Conservation (phyloP, 2,329 filamentous ascomycete species). For the Bipolaris zeicola region DNA sequence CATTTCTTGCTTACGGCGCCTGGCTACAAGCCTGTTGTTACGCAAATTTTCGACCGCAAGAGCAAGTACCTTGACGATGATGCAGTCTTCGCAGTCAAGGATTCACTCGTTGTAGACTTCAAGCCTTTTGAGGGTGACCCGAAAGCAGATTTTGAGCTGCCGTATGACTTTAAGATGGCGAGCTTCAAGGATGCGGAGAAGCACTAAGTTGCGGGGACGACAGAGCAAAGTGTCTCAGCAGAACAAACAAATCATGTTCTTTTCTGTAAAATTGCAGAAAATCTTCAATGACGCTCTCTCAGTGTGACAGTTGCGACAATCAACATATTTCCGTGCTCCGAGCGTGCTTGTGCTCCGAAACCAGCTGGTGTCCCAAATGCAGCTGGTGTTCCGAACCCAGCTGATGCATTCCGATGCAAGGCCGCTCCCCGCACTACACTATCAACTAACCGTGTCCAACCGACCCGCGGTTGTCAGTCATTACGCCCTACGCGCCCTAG, state of each 20-base stretch:
- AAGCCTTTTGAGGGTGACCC: conserved; percentile 57
- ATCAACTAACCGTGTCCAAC: conserved; percentile 23
- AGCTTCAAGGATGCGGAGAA: conserved; percentile 45
- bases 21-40: conserved; percentile 71
- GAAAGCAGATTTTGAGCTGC: conserved; percentile 59
- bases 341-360: conserved; percentile 4
- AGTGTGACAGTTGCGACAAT: no score
- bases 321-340: not conserved
- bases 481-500: conserved; percentile 18
- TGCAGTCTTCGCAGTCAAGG: conserved; percentile 65
- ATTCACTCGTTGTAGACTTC: conserved; percentile 64
- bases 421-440: conserved; percentile 14
- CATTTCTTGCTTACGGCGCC: conserved; percentile 64
- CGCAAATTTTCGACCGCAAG: conserved; percentile 75
- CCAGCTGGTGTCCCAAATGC: not conserved
- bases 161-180: conserved; percentile 57
- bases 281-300: not conserved
- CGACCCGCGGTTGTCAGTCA: conserved; percentile 24
- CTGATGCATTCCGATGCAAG: conserved; percentile 11
- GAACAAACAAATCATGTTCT: not conserved
- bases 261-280: not conserved
- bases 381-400: conserved; percentile 3
- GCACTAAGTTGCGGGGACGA: conserved; percentile 31
- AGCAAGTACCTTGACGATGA: conserved; percentile 67
- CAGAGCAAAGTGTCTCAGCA: conserved; percentile 29